These are phyloP conservation scores for Globisporangium echinulatum DNA, from an alignment of 352 stramenopile species.

Conservation along the genomic window DNA sequence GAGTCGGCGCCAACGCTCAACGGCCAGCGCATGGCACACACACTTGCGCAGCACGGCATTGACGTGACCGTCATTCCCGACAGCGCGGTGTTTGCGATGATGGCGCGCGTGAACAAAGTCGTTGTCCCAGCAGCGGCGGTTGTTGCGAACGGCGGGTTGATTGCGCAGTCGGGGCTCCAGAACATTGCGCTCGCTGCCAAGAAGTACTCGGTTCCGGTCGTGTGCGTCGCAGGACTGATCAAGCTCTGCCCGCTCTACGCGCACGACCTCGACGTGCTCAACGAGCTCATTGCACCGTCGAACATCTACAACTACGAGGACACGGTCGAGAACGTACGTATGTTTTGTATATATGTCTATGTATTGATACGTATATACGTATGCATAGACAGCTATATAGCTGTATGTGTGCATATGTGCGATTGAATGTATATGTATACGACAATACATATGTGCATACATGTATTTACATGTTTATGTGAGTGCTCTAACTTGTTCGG, in stretches of 20 bases:
- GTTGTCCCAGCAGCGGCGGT: conserved; percentile 94
- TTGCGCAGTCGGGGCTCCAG: conserved; percentile 92
- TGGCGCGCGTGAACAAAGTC: conserved; percentile 98
- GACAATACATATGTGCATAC: no score
- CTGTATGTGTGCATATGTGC: neutral
- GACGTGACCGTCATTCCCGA: conserved; percentile 96
- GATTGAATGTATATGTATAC: no score
- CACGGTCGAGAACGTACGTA: conserved; percentile 77
- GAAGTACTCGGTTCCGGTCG: conserved; percentile 94
- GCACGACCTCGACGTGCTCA: conserved; percentile 96
- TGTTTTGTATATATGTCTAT: neutral
- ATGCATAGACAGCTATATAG: conserved; percentile 5
- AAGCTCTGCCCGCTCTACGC: conserved; percentile 97
- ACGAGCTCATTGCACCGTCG: conserved; percentile 85
- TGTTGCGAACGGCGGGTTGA: conserved; percentile 96
- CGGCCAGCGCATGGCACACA: conserved; percentile 87
- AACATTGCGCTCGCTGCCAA: conserved; percentile 95
- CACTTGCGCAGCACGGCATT: conserved; percentile 86
- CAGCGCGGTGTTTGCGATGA: conserved; percentile 96
- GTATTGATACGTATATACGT: no score
- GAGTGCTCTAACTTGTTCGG: no score
- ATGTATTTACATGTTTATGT: no score
- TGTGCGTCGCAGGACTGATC: conserved; percentile 96
- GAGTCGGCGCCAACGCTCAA: conserved; percentile 92
- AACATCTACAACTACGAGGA: conserved; percentile 89